These are phyloP conservation scores for Yueomyces sp. DNA, from an alignment of 805 yeast species.

Conservation along the genomic window DNA sequence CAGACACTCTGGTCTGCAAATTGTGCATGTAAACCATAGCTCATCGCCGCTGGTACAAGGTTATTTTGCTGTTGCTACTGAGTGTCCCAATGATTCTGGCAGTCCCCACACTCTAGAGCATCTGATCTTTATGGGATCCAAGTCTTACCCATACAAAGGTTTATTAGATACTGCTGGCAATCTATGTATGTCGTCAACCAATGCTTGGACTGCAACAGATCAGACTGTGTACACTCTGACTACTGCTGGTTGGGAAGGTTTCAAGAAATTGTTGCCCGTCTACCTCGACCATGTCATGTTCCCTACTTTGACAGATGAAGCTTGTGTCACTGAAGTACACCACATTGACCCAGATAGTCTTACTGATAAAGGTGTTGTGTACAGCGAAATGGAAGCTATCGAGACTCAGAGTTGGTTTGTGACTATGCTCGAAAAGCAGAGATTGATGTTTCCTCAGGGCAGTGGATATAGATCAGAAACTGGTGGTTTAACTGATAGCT, in stretches of 20 bases:
- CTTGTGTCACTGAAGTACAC: slow-evolving; percentile 87
- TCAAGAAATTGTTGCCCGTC: slow-evolving; percentile 67
- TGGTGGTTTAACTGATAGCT: slow-evolving; percentile 74
- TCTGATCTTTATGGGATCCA: slow-evolving; percentile 86
- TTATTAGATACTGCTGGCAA: slow-evolving; percentile 78
- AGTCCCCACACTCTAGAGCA: slow-evolving; percentile 95
- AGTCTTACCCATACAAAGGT: slow-evolving; percentile 83
- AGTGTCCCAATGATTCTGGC: slow-evolving; percentile 75
- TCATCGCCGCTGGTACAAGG: slow-evolving; percentile 85
- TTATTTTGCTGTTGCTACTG: slow-evolving; percentile 93
- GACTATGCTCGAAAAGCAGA: slow-evolving; percentile 44
- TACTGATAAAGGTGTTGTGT: slow-evolving; percentile 91
- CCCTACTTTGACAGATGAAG: slow-evolving; percentile 82
- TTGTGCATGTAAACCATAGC: slow-evolving; percentile 55
- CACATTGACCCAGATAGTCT: slow-evolving; percentile 78
- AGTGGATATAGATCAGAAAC: slow-evolving; percentile 90
- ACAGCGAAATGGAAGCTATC: slow-evolving; percentile 91
- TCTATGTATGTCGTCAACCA: slow-evolving; percentile 70
- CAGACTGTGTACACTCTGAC: slow-evolving; percentile 86
- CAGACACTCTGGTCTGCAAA: slow-evolving; percentile 65
- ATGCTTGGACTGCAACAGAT: slow-evolving; percentile 96
- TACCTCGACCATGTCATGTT: slow-evolving; percentile 76
- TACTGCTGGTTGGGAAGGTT: slow-evolving; percentile 96
- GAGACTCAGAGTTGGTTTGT: slow-evolving; percentile 68
- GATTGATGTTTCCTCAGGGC: slow-evolving; percentile 36